Evolutionary conservation across 129 eudicot genomes (phyloP).

Genomic region (Pseudognaphalium luteoalbum): DNA sequence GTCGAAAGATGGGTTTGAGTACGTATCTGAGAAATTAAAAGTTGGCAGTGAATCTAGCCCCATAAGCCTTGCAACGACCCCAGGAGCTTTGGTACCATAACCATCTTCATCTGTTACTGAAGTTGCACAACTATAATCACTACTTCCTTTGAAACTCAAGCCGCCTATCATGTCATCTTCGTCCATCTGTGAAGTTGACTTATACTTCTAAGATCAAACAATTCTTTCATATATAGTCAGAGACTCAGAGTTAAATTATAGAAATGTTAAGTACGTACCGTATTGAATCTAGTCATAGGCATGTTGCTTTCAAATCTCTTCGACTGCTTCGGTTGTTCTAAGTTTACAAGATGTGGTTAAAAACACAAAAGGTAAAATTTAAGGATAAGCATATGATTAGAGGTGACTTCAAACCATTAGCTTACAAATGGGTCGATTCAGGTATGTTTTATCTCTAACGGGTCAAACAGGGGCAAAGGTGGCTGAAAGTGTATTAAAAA

Average conservation of each 20-base stretch:
- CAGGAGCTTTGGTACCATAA: conserved; percentile 67
- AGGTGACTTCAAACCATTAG: not conserved
- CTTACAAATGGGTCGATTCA: not conserved
- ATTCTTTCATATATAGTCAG: not conserved
- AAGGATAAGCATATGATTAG: not conserved
- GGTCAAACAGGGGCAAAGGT: not conserved
- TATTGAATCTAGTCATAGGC: conserved; percentile 58
- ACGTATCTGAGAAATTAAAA: conserved; percentile 53
- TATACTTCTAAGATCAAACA: conserved; percentile 13
- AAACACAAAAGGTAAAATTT: too few species aligned
- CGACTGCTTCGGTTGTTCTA: conserved; percentile 84
- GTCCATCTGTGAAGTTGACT: conserved; percentile 48
- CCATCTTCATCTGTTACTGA: conserved; percentile 84
- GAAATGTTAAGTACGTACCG: conserved; percentile 39
- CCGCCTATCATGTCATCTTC: conserved; percentile 62
- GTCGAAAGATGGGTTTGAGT: conserved; percentile 52
- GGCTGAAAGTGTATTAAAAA: not conserved
- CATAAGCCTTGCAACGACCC: conserved; percentile 94
- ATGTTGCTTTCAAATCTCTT: conserved; percentile 66
- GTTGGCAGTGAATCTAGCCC: conserved; percentile 87
- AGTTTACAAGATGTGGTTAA: not conserved
- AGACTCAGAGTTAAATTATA: not conserved
- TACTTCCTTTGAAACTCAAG: conserved; percentile 68
- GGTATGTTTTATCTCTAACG: conserved; percentile 13
- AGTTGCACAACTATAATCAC: conserved; percentile 88